Evolutionary conservation across 106 monocot species (phyloP), one percentile per base, ranked within the genome.

Genomic region (Chionographis japonica): DNA sequence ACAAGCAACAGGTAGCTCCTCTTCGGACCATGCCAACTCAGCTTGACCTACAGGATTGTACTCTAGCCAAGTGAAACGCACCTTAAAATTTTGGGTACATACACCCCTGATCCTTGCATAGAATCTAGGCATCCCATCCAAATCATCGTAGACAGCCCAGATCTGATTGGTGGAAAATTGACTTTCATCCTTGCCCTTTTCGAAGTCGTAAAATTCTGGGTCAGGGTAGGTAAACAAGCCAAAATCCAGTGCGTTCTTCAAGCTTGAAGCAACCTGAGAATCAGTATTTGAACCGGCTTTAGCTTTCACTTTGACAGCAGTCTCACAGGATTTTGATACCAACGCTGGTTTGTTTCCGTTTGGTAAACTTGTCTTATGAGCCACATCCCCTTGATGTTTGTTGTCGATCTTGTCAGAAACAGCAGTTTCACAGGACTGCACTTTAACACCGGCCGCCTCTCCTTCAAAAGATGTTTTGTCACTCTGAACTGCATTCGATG

Each of bases 191-290:
- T 83, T 81, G 20, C 71, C 62, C 52, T 77, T 50, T 1, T 86
- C 85, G 52, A 94, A 94, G 46, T 94, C 80, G 58, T 61, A 83
- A 66, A 94, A 91, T 73, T 94, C 94, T 16, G 90, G 62, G 70
- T 94, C 94, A 39, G 82, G 85, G 36, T 69, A 85, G 12, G 65
- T 46, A 56, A 79, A 86, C 3, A 73, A 42, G 8, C 53, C 62
- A 2, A 15, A 49, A 53, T 65, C 50, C 10, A 67, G 20, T 58
- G 60, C 43, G 9, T 16, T n/a, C 11, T 55, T 42, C 20, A 58
- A 57, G n/a, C 60, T 73, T 17, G 63, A 60, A 43, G 67, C 51
- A 27, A n/a, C 13, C 49, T 36, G 11, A 56, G 36, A 6, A 62
- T 58, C 41, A 58, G 71, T 46, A 53, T 56, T 55, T 60, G 72